These are phyloP conservation scores for Venturia pyrina DNA, from an alignment of 2,329 filamentous ascomycete genomes.

Conservation along the genomic window DNA sequence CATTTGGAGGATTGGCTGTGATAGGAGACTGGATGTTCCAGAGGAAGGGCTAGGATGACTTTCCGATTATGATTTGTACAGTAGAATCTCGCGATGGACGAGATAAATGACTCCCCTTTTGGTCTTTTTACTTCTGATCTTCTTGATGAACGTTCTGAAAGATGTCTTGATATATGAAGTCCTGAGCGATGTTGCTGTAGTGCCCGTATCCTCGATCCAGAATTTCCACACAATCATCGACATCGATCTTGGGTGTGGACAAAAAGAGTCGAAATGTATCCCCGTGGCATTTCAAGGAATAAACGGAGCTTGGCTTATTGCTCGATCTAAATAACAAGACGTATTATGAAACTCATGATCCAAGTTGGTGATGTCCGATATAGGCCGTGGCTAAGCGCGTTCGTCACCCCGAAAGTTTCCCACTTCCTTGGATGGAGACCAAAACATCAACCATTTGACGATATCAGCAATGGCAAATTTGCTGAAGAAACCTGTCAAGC, in stretches of 20 bases:
- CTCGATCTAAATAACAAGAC: too few species aligned
- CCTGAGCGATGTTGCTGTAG: too few species aligned
- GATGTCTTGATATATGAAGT: too few species aligned
- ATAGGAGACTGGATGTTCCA: too few species aligned
- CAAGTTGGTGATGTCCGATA: not conserved
- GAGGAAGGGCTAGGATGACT: not conserved
- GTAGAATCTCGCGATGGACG: not conserved
- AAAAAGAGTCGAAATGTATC: too few species aligned
- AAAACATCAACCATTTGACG: not conserved
- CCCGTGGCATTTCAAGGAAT: too few species aligned
- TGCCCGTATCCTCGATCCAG: too few species aligned
- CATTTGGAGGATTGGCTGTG: not conserved
- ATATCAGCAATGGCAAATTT: conserved; percentile 12
- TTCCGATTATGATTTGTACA: not conserved
- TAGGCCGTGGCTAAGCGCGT: not conserved
- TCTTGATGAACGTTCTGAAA: too few species aligned
- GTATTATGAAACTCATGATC: too few species aligned
- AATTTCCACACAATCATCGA: too few species aligned
- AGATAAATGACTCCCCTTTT: not conserved
- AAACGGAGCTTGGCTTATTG: too few species aligned
- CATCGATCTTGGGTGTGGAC: too few species aligned
- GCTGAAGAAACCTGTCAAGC: conserved; percentile 28
- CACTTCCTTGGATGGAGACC: not conserved
- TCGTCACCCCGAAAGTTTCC: not conserved
- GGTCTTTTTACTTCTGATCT: not conserved